These are phyloP conservation scores for Cystobasidium slooffiae DNA, from an alignment of 1,284 basidiomycete genomes.

Conservation along the genomic window DNA sequence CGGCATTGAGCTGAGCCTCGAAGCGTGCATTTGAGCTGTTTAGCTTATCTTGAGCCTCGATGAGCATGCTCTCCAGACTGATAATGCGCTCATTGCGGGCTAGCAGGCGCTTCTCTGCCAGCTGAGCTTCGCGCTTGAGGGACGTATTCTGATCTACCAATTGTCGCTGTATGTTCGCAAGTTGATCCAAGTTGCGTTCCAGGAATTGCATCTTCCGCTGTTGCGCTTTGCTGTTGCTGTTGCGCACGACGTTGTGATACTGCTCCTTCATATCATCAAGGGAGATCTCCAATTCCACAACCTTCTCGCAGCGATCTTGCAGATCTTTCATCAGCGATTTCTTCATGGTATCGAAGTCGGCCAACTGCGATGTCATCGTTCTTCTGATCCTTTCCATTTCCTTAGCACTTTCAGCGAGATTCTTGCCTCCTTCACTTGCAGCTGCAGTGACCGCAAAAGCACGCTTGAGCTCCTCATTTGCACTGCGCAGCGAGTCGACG, in stretches of 20 bases:
- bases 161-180: conserved; percentile 97
- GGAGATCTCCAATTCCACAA: conserved; percentile 98
- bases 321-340: conserved; percentile 98
- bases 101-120: conserved; percentile 93
- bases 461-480: conserved; percentile 98
- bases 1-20: conserved; percentile 85
- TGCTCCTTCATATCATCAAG: conserved; percentile 98
- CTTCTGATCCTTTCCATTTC: conserved; percentile 97
- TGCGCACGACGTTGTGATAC: conserved; percentile 97
- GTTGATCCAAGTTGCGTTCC: conserved; percentile 93
- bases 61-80: conserved; percentile 87
- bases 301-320: conserved; percentile 99
- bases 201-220: conserved; percentile 99
- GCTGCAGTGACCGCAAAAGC: conserved; percentile 95
- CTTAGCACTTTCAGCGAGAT: conserved; percentile 91
- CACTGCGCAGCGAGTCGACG: conserved; percentile 90
- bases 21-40: conserved; percentile 93
- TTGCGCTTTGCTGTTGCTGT: conserved; percentile 96
- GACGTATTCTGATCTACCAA: conserved; percentile 98
- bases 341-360: conserved; percentile 98
- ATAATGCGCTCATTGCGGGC: conserved; percentile 97
- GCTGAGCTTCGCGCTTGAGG: conserved; percentile 96
- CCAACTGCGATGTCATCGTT: conserved; percentile 93
- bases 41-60: conserved; percentile 89
- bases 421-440: conserved; percentile 94